These are phyloP conservation scores for Paraurostyla sp. DNA, from an alignment of 73 alveolate species.

Conservation along the genomic window DNA sequence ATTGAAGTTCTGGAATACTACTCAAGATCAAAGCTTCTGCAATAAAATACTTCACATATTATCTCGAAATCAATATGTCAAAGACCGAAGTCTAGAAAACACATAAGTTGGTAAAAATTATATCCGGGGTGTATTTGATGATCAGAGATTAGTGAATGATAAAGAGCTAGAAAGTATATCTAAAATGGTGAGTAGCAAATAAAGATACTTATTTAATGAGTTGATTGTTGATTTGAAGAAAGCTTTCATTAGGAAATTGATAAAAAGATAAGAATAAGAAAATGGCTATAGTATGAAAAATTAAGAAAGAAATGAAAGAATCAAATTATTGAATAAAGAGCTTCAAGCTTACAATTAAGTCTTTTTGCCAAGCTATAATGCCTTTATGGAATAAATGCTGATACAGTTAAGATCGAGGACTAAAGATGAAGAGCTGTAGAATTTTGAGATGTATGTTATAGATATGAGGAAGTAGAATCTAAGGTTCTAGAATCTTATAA, in stretches of 20 bases:
- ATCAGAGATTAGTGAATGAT: too few relatives aligned
- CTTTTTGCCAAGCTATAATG: background rate
- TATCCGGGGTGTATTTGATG: too few relatives aligned
- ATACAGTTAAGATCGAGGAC: background rate
- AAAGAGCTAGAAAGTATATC: too few relatives aligned
- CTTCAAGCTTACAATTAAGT: conserved; percentile 2
- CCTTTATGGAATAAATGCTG: background rate
- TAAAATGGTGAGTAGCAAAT: too few relatives aligned
- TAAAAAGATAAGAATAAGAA: background rate
- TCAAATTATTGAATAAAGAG: background rate
- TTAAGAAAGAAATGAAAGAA: background rate
- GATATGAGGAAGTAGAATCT: conserved; percentile 24
- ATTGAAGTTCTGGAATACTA: background rate
- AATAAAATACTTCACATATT: too few relatives aligned
- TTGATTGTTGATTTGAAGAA: background rate
- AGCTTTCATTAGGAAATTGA: background rate
- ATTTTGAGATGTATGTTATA: background rate
- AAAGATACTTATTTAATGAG: too few relatives aligned
- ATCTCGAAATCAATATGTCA: too few relatives aligned
- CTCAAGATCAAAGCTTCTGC: background rate
- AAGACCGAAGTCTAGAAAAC: too few relatives aligned
- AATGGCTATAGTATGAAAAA: background rate
- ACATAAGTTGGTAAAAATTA: too few relatives aligned
- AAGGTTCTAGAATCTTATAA: background rate
- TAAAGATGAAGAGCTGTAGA: background rate